Percentiles rank a stretch among this genome's conserved stretches.
Conservation (phyloP, 2,329 filamentous ascomycete species). For the Diaporthe ilicicola region DNA sequence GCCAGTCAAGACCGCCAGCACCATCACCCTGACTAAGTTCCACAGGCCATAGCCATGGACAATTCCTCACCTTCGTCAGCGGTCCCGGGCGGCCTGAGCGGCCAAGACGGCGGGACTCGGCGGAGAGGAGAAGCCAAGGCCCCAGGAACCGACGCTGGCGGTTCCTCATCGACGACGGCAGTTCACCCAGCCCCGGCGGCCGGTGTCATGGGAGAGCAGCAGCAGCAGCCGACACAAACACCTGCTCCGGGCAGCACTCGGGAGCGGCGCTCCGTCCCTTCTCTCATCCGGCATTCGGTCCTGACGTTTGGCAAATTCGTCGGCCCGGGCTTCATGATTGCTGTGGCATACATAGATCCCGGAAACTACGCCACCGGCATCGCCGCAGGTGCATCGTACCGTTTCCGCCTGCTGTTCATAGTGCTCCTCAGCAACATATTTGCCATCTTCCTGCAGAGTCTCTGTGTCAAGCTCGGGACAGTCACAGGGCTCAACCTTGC, state of each 20-base stretch:
- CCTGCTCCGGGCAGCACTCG: neutral
- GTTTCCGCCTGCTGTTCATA: conserved; percentile 73
- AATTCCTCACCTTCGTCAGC: neutral
- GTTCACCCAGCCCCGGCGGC: neutral
- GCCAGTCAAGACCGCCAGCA: neutral
- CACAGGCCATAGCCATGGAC: neutral
- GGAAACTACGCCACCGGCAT: conserved; percentile 78
- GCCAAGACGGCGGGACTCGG: neutral
- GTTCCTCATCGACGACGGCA: neutral
- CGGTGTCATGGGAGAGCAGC: neutral
- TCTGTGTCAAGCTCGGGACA: conserved; percentile 74
- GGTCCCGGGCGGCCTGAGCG: neutral
- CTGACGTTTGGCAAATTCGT: conserved; percentile 65
- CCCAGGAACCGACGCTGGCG: neutral
- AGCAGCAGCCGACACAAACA: neutral
- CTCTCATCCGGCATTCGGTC: conserved; percentile 41
- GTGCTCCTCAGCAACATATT: conserved; percentile 75
- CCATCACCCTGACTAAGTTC: neutral
- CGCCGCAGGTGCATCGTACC: conserved; percentile 71
- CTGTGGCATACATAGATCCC: conserved; percentile 67
- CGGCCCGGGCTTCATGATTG: conserved; percentile 73
- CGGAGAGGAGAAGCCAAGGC: neutral
- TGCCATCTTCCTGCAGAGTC: conserved; percentile 74
- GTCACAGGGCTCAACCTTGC: conserved; percentile 74
- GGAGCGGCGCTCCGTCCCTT: conserved; percentile 25